Conservation (phyloP, 768 basidiomycete genomes). For the Russula virescens region DNA sequence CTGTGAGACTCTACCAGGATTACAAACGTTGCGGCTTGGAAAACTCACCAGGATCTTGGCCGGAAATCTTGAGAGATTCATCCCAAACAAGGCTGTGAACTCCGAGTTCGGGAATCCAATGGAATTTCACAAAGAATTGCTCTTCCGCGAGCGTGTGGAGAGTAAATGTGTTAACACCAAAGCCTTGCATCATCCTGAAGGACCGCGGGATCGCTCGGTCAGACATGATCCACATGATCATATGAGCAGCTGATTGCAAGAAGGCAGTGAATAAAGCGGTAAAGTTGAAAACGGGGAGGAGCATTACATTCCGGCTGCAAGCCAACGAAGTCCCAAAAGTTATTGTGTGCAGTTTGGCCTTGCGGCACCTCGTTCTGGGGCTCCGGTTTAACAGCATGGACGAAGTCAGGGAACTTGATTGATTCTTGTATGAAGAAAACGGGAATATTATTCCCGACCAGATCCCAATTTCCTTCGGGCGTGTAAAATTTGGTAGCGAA, state of each 20-base stretch:
- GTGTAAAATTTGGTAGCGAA: slow-evolving; percentile 85
- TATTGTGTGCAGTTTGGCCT: slow-evolving; percentile 70
- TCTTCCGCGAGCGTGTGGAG: slow-evolving; percentile 62
- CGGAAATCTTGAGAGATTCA: slow-evolving; percentile 75
- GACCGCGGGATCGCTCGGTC: slow-evolving; percentile 84
- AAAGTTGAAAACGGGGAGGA: not conserved
- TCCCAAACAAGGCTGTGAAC: slow-evolving; percentile 86
- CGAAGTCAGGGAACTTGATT: slow-evolving; percentile 80
- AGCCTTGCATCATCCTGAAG: slow-evolving; percentile 85
- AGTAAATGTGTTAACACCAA: slow-evolving; percentile 82
- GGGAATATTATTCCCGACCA: slow-evolving; percentile 81
- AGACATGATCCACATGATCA: slow-evolving; percentile 82
- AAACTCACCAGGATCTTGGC: slow-evolving; percentile 69
- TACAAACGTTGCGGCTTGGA: not conserved
- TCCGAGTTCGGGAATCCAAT: slow-evolving; percentile 76
- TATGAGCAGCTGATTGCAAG: slow-evolving; percentile 47
- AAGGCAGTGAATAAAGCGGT: slow-evolving; percentile 6
- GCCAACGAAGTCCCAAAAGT: slow-evolving; percentile 81
- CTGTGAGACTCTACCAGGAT: not conserved
- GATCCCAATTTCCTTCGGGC: slow-evolving; percentile 79
- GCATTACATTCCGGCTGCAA: slow-evolving; percentile 57
- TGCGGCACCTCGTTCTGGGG: slow-evolving; percentile 76
- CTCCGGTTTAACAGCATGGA: slow-evolving; percentile 83
- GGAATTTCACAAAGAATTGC: slow-evolving; percentile 83
- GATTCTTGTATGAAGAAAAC: slow-evolving; percentile 80